Evolutionary conservation across 768 basidiomycete species (phyloP).

Genomic region (Crassisporium funariophilum): DNA sequence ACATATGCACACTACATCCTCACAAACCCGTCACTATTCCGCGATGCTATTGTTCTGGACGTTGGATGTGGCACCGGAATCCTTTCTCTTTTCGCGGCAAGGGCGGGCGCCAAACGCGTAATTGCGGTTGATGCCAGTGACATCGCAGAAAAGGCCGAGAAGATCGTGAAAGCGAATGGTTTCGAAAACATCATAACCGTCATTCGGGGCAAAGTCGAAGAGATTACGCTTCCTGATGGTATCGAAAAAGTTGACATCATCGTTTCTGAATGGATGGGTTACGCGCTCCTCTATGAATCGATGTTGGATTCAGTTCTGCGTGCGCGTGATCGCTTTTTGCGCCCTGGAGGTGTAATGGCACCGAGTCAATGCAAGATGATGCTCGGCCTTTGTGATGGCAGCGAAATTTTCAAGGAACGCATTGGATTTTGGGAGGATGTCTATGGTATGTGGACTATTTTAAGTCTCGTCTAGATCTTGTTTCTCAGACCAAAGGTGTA

Average conservation of each 20-base stretch:
- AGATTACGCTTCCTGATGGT: constrained; percentile 73
- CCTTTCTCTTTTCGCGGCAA: constrained; percentile 86
- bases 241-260: constrained; percentile 88
- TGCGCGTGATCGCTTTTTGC: constrained; percentile 86
- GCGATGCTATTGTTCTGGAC: constrained; percentile 86
- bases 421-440: constrained; percentile 90
- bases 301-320: constrained; percentile 95
- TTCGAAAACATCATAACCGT: constrained; percentile 80
- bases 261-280: constrained; percentile 98
- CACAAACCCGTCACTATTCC: constrained; percentile 77
- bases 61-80: constrained; percentile 97
- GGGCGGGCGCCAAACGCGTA: constrained; percentile 86
- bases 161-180: constrained; percentile 77
- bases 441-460: constrained; percentile 60
- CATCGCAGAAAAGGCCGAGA: constrained; percentile 74
- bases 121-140: constrained; percentile 91
- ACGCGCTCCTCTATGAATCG: constrained; percentile 88
- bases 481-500: not conserved
- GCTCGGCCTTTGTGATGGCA: constrained; percentile 79
- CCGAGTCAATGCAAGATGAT: constrained; percentile 89
- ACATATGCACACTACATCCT: constrained; percentile 93
- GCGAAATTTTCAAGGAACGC: constrained; percentile 76
- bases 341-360: constrained; percentile 79
- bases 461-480: not conserved
- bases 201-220: constrained; percentile 88